Percentiles rank a stretch among this genome's conserved stretches.
phyloP scores from a whole-genome alignment of 257 asterid genomes.

The Paulownia fortunei region DNA sequence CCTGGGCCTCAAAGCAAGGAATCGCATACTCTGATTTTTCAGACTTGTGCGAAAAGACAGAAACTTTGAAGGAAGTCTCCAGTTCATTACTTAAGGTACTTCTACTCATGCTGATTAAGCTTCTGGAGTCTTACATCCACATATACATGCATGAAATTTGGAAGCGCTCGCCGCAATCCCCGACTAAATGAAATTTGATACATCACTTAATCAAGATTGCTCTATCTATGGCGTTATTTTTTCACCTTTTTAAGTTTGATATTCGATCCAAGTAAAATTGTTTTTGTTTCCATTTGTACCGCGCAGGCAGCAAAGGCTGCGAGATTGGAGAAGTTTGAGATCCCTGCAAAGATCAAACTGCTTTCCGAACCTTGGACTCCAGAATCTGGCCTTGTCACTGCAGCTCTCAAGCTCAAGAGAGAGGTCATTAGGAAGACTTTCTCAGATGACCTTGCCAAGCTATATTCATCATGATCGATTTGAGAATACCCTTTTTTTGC shows the following conservation, averaged over 20 bases:
- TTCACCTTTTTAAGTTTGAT: neutral
- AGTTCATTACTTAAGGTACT: slow-evolving; percentile 78
- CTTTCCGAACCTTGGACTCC: slow-evolving; percentile 93
- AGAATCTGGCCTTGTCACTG: slow-evolving; percentile 91
- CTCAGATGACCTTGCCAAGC: slow-evolving; percentile 67
- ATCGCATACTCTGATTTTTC: slow-evolving; percentile 62
- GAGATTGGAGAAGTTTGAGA: slow-evolving; percentile 80
- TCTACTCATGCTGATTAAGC: neutral
- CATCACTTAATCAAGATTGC: neutral
- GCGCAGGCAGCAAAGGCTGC: slow-evolving; percentile 85
- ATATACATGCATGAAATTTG: neutral
- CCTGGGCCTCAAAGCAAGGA: slow-evolving; percentile 78
- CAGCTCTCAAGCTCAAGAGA: slow-evolving; percentile 92
- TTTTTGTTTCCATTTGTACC: neutral
- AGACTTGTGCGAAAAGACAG: slow-evolving; percentile 72
- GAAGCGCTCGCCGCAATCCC: too few relatives aligned
- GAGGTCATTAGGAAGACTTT: slow-evolving; percentile 76
- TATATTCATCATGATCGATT: slow-evolving; percentile 57
- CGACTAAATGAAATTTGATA: neutral
- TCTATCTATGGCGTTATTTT: neutral
- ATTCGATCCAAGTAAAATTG: neutral
- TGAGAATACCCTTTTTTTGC: slow-evolving; percentile 23
- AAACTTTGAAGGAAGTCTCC: slow-evolving; percentile 75
- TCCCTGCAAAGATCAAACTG: slow-evolving; percentile 81
- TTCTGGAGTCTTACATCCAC: neutral